These are phyloP conservation scores for Rhododendron griersonianum DNA, from an alignment of 148 eudicot genomes.

Conservation along the genomic window DNA sequence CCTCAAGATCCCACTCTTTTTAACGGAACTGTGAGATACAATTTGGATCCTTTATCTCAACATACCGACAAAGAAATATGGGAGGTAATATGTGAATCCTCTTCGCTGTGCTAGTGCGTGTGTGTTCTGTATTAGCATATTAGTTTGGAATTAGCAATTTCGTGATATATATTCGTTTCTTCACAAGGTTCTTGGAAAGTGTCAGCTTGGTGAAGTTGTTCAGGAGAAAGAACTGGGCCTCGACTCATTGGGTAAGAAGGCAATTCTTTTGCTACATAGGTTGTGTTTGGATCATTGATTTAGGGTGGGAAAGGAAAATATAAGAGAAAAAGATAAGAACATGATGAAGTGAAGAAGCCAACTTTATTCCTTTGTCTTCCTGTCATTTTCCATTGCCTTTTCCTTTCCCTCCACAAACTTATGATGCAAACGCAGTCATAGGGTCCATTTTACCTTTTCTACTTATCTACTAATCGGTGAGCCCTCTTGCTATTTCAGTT, in stretches of 20 bases:
- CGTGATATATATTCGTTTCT: background rate
- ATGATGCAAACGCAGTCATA: background rate
- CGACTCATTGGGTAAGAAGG: conserved; percentile 54
- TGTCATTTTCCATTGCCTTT: background rate
- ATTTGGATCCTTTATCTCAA: conserved; percentile 13
- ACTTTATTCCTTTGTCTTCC: background rate
- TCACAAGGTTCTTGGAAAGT: conserved; percentile 66
- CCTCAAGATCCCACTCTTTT: conserved; percentile 24
- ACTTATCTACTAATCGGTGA: background rate
- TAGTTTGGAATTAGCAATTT: background rate
- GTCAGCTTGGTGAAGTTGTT: conserved; percentile 83
- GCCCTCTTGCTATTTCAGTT: conserved; percentile 31
- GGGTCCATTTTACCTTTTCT: background rate
- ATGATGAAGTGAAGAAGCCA: background rate
- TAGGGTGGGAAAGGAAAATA: background rate
- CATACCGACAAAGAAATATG: conserved; percentile 17
- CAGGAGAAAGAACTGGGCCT: conserved; percentile 67
- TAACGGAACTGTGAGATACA: conserved; percentile 16
- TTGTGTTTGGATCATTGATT: background rate
- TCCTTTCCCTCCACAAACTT: background rate
- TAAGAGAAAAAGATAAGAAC: background rate
- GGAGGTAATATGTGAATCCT: conserved; percentile 11
- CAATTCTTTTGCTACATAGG: background rate
- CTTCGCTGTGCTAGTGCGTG: background rate
- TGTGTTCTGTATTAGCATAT: background rate